Evolutionary conservation across 2,329 filamentous ascomycete genomes (phyloP).

Genomic region (Cercospora sojina): DNA sequence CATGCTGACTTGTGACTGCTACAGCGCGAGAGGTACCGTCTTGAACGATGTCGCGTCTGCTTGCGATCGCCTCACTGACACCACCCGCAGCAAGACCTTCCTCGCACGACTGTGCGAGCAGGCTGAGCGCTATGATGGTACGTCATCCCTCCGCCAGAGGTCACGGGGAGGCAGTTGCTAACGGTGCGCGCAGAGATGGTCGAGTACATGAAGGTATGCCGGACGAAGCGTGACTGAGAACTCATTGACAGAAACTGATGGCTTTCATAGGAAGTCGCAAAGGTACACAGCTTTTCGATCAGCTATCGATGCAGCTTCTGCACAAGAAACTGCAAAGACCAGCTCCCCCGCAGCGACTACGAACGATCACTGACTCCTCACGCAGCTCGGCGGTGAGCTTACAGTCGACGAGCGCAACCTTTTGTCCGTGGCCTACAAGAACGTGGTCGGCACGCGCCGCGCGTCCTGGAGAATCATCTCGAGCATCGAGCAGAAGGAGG

Average conservation of each 20-base stretch:
- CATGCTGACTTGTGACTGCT: slow-evolving; percentile 43
- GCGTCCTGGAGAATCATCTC: slow-evolving; percentile 99
- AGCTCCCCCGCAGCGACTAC: background rate
- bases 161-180: slow-evolving; percentile 25
- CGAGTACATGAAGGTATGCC: slow-evolving; percentile 90
- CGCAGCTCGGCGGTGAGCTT: slow-evolving; percentile 64
- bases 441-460: slow-evolving; percentile 96
- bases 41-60: slow-evolving; percentile 22
- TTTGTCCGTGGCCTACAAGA: slow-evolving; percentile 99
- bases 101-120: slow-evolving; percentile 99
- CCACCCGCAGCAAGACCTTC: slow-evolving; percentile 90
- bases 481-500: slow-evolving; percentile 99
- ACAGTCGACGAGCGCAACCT: slow-evolving; percentile 79
- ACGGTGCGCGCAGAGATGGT: slow-evolving; percentile 72
- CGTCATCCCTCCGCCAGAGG: slow-evolving; percentile 38
- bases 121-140: slow-evolving; percentile 98
- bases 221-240: background rate
- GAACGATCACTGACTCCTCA: slow-evolving; percentile 18
- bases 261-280: slow-evolving; percentile 77
- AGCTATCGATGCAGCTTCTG: slow-evolving; percentile 14
- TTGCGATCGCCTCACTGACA: slow-evolving; percentile 25
- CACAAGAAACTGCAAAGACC: slow-evolving; percentile 21
- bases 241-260: slow-evolving; percentile 36
- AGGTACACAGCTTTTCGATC: slow-evolving; percentile 55
- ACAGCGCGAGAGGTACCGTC: slow-evolving; percentile 52